phyloP scores from a whole-genome alignment of 2,329 filamentous ascomycete genomes.

The Aspergillus alliaceus region DNA sequence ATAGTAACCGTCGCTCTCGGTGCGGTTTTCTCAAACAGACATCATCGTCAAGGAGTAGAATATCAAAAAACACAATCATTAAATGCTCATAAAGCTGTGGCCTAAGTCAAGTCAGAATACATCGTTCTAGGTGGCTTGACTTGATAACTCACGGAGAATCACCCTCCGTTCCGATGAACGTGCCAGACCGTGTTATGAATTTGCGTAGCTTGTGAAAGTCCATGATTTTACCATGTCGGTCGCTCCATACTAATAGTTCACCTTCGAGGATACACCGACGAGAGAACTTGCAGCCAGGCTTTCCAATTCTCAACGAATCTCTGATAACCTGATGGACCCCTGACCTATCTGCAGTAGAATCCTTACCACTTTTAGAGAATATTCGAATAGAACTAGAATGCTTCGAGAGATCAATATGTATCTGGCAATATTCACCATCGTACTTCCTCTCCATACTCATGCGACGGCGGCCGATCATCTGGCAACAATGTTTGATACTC shows the following conservation, averaged over 20 bases:
- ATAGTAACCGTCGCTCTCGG: constrained; percentile 46
- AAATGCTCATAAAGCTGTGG: constrained; percentile 56
- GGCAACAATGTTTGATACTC: constrained; percentile 72
- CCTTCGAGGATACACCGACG: constrained; percentile 76
- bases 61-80: constrained; percentile 63
- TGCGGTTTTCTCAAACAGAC: constrained; percentile 50
- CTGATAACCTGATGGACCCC: constrained; percentile 64
- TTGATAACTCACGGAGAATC: constrained; percentile 63
- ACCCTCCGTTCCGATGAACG: constrained; percentile 63
- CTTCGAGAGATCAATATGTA: constrained; percentile 72
- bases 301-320: constrained; percentile 63
- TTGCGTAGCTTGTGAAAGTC: constrained; percentile 82
- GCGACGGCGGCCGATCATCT: constrained; percentile 58
- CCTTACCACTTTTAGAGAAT: constrained; percentile 90
- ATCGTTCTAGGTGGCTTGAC: neutral
- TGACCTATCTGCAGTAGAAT: constrained; percentile 72
- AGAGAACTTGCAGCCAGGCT: constrained; percentile 58
- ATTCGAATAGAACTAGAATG: constrained; percentile 64
- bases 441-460: constrained; percentile 81
- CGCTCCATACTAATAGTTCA: constrained; percentile 77
- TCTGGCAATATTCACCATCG: constrained; percentile 87
- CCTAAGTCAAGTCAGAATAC: constrained; percentile 27
- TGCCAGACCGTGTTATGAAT: constrained; percentile 72
- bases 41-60: constrained; percentile 58
- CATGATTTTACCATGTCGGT: constrained; percentile 63